Base-by-base conservation (phyloP, 2,329 filamentous ascomycete genomes). In the Sclerotinia nivalis region DNA sequence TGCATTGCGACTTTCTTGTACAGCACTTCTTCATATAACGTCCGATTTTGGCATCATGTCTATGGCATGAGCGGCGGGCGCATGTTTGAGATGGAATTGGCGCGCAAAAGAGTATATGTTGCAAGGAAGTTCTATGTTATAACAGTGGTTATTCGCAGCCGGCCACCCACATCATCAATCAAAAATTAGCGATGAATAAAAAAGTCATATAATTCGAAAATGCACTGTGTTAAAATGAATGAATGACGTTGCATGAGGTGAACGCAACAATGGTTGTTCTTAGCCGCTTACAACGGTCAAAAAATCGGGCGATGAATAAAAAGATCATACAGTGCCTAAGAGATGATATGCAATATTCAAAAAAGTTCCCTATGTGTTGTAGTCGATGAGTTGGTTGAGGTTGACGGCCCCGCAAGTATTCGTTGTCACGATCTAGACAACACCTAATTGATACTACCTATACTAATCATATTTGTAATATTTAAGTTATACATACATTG, bases 51-150 rank as follows among this genome's bases (percentile, higher is more conserved):
- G 65, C 54, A 55, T 65, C 49, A 65, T 49, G 65, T 58, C 47
- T 56, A 54, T 60, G 45, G 66, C 66, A 69, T 69, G 55, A 55
- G 34, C 49, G 45, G 37, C 55, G 28, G 60, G 68, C 59, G 60
- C 68, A 40, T 49, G 34, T 54, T 62, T 50, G 60, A 50, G 15
- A 45, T 34, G 55, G 31, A 54, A 66, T 49, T 34, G 68, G 59
- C 49, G 37, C 45, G 18, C 50, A 37, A 49, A 69, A 66, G 22
- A 65, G 49, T 45, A 69, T 66, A 54, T 65, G 49, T 25, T 34
- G 28, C 28, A 49, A 65, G 56, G 37, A 52, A 43, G 68, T 66
- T 69, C 43, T 43, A 66, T 49, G 68, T 43, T 69, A 58, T 50
- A 58, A 66, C 65, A 20, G n/a, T 37, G 43, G 18, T n/a, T 49